Percentiles rank a stretch among this genome's conserved stretches.
Conservation (phyloP, 1,284 basidiomycete genomes). For the Fomitopsis palustris region DNA sequence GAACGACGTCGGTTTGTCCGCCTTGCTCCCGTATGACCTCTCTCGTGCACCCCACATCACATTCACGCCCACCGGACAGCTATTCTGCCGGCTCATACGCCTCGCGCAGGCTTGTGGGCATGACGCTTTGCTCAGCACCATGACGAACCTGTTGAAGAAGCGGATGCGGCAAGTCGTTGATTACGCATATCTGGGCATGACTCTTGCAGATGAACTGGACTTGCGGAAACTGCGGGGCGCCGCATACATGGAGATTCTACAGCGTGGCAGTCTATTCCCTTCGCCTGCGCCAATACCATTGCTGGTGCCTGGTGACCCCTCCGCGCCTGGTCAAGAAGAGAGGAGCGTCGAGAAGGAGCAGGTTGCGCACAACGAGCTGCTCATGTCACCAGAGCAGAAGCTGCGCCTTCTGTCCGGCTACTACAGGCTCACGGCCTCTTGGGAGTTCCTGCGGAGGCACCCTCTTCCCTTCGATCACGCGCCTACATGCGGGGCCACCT, state of each 20-base stretch:
- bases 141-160: constrained; percentile 53
- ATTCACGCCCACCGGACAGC: constrained; percentile 32
- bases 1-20: constrained; percentile 50
- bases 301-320: not conserved
- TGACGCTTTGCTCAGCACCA: constrained; percentile 48
- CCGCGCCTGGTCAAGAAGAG: constrained; percentile 3
- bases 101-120: constrained; percentile 65
- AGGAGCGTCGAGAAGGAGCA: constrained; percentile 27
- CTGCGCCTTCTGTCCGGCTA: constrained; percentile 62
- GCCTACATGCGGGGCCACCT: constrained; percentile 55
- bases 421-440: constrained; percentile 56
- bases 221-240: constrained; percentile 52
- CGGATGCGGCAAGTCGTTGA: constrained; percentile 55
- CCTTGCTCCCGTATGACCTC: constrained; percentile 32
- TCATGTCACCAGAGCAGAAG: constrained; percentile 52
- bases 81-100: constrained; percentile 54
- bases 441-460: constrained; percentile 54
- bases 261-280: constrained; percentile 44
- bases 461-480: constrained; percentile 60
- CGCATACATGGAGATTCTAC: constrained; percentile 69
- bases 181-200: constrained; percentile 67
- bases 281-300: constrained; percentile 24
- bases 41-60: constrained; percentile 27
- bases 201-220: constrained; percentile 61
- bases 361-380: constrained; percentile 37